These are phyloP conservation scores for Penicillium waksmanii DNA, from an alignment of 495 filamentous ascomycete genomes.

Conservation along the genomic window DNA sequence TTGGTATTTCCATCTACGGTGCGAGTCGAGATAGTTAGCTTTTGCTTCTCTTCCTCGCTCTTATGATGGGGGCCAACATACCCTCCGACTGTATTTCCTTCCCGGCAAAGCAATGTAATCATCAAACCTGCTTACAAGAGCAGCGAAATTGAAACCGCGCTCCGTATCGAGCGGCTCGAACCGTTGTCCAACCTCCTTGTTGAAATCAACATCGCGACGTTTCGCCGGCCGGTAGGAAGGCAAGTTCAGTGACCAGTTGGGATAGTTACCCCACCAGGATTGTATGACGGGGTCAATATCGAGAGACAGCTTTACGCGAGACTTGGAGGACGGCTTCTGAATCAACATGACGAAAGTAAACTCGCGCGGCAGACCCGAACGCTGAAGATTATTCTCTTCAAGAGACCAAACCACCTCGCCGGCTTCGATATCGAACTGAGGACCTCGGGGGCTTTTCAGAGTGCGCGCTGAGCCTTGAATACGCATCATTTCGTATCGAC, in stretches of 20 bases:
- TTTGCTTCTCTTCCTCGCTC: too few relatives aligned
- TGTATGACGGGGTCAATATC: constrained; percentile 48
- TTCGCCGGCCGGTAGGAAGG: constrained; percentile 33
- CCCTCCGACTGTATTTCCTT: constrained; percentile 34
- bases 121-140: constrained; percentile 41
- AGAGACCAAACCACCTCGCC: constrained; percentile 56
- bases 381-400: constrained; percentile 54
- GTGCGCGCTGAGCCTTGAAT: constrained; percentile 56
- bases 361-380: constrained; percentile 56
- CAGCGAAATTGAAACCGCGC: constrained; percentile 47
- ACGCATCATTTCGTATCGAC: constrained; percentile 57
- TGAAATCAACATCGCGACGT: constrained; percentile 38
- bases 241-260: constrained; percentile 34
- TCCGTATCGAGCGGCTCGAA: constrained; percentile 35
- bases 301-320: constrained; percentile 32
- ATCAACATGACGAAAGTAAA: constrained; percentile 59
- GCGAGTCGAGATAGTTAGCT: constrained; percentile 5
- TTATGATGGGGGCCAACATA: constrained; percentile 25
- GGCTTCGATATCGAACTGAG: constrained; percentile 44
- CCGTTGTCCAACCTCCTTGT: constrained; percentile 40
- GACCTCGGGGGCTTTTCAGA: constrained; percentile 36
- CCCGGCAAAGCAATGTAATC: constrained; percentile 50
- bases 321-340: constrained; percentile 42
- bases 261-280: constrained; percentile 37
- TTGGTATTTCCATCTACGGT: constrained; percentile 22